These are phyloP conservation scores for Triticum aestivum DNA, from an alignment of 176 grass and related monocot genomes.

Conservation along the genomic window DNA sequence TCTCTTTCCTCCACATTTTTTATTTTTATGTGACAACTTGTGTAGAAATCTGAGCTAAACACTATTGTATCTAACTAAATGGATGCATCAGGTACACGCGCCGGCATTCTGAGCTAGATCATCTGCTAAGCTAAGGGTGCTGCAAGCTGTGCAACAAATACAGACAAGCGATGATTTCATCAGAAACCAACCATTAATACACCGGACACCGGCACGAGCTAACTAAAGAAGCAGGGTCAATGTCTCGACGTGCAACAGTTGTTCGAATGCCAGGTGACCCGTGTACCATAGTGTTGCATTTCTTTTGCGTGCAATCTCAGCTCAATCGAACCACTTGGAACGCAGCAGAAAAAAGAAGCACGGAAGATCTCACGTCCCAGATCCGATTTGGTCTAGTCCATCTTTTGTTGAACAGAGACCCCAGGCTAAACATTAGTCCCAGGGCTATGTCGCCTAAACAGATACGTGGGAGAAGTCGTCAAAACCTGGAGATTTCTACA, in stretches of 20 bases:
- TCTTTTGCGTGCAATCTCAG: neutral
- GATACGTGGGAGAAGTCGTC: no score
- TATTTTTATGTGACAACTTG: neutral
- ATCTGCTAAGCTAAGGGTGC: neutral
- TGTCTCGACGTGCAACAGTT: neutral
- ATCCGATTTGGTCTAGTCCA: no score
- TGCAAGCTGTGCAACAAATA: constrained; percentile 4
- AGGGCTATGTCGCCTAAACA: no score
- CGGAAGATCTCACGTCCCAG: no score
- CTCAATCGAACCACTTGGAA: neutral
- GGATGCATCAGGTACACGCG: neutral
- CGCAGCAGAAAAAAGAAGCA: neutral
- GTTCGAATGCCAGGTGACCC: neutral
- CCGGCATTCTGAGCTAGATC: neutral
- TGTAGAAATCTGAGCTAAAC: neutral
- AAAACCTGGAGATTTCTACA: no score
- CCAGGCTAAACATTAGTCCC: no score
- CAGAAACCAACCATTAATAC: neutral
- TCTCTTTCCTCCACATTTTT: neutral
- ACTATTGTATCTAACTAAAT: neutral
- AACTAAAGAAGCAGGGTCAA: neutral
- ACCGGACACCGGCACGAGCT: neutral
- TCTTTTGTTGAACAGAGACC: no score
- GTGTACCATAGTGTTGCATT: neutral
- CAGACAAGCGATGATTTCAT: neutral